These are phyloP conservation scores for Neofusicoccum ribis DNA, from an alignment of 2,329 filamentous ascomycete genomes.

Conservation along the genomic window DNA sequence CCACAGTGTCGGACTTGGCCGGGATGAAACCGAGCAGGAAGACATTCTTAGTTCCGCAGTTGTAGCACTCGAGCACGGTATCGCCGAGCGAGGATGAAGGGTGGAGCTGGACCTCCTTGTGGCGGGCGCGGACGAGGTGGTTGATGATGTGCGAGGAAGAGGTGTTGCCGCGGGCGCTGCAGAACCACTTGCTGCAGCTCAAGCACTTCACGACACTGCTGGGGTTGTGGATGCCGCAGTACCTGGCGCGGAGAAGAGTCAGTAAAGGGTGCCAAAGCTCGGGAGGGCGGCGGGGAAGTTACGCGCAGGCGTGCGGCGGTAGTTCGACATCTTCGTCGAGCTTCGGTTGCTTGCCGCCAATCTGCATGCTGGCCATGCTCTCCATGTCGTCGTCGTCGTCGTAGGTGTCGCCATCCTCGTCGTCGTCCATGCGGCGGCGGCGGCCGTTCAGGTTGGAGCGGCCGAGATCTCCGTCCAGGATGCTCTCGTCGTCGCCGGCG, in stretches of 20 bases:
- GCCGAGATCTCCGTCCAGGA: slow-evolving; percentile 66
- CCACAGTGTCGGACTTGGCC: slow-evolving; percentile 96
- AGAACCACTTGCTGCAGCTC: slow-evolving; percentile 97
- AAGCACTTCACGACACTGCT: slow-evolving; percentile 96
- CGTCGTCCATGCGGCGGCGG: slow-evolving; percentile 71
- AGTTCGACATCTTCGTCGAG: slow-evolving; percentile 80
- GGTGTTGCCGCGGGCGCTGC: slow-evolving; percentile 93
- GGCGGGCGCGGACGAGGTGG: slow-evolving; percentile 91
- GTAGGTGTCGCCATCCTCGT: slow-evolving; percentile 80
- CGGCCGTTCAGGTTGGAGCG: slow-evolving; percentile 61
- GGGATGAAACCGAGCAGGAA: slow-evolving; percentile 97
- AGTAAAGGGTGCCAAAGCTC: slow-evolving; percentile 17
- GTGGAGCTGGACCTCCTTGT: slow-evolving; percentile 98
- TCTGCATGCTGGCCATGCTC: slow-evolving; percentile 75
- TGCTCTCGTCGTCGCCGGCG: slow-evolving; percentile 82
- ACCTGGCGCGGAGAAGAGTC: slow-evolving; percentile 53
- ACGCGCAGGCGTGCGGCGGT: slow-evolving; percentile 94
- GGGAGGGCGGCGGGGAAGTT: slow-evolving; percentile 31
- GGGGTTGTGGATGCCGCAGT: slow-evolving; percentile 96
- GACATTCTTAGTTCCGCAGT: slow-evolving; percentile 98
- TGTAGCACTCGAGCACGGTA: slow-evolving; percentile 97
- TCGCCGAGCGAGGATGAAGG: slow-evolving; percentile 90
- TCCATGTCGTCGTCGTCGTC: slow-evolving; percentile 76
- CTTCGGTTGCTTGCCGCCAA: slow-evolving; percentile 62
- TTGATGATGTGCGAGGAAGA: slow-evolving; percentile 98